Conservation (phyloP, 2,329 filamentous ascomycete species). For the Talaromyces albobiverticillius region DNA sequence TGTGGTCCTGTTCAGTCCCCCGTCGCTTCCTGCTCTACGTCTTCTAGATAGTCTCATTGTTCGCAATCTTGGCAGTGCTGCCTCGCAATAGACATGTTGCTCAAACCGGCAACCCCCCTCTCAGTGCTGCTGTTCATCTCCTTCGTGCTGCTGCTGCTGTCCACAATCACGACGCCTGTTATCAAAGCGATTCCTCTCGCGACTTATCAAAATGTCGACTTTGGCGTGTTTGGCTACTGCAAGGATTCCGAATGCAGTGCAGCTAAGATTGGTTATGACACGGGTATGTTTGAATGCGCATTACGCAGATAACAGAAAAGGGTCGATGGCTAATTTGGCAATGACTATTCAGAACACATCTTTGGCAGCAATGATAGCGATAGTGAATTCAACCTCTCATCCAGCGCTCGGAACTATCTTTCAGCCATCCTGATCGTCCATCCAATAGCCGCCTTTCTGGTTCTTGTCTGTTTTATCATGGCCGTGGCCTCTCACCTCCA, state of each 20-base stretch:
- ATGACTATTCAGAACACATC: constrained; percentile 40
- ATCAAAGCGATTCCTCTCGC: constrained; percentile 82
- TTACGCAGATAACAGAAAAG: not conserved
- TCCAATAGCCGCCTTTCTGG: constrained; percentile 82
- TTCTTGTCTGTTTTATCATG: constrained; percentile 78
- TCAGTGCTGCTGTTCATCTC: constrained; percentile 80
- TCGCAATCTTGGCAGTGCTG: not conserved
- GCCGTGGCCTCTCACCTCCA: constrained; percentile 82
- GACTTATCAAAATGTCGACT: constrained; percentile 70
- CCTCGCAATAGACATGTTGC: constrained; percentile 57
- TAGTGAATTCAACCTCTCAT: constrained; percentile 63
- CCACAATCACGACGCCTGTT: constrained; percentile 87
- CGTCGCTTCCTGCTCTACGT: not conserved
- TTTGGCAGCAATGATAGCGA: constrained; percentile 48
- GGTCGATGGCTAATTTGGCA: constrained; percentile 11
- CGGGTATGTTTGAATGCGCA: constrained; percentile 56
- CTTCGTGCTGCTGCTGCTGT: constrained; percentile 80
- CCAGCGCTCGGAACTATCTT: constrained; percentile 65
- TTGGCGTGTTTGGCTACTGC: constrained; percentile 93
- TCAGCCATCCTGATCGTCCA: constrained; percentile 89
- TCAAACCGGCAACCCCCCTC: constrained; percentile 89
- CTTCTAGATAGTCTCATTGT: not conserved
- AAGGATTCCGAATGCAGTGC: constrained; percentile 62
- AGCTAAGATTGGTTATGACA: constrained; percentile 81
- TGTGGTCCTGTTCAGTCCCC: not conserved